Evolutionary conservation across 1,139 yeast genomes (phyloP), one percentile per base, ranked within the genome.

Genomic region (Torulaspora globosa): DNA sequence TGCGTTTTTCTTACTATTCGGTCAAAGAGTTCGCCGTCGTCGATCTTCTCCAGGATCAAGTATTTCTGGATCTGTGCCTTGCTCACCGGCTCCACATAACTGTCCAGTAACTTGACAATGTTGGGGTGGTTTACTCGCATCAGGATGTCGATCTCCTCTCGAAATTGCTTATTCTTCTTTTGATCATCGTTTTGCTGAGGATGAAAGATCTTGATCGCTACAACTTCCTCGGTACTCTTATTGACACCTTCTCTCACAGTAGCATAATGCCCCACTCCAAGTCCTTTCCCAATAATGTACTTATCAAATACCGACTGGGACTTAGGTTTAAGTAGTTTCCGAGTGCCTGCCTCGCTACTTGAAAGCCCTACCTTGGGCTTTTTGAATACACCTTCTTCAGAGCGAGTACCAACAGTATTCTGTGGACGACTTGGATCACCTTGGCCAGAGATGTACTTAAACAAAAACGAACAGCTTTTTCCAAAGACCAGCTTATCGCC

Each of bases 181-280:
- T 69, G 68, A 50, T 76, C 80, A 48, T 78, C 79, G 31, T 70
- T 69, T 51, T 73, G 75, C 48, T 79, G 80, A 0, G 89, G 87
- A 59, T 83, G 84, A 61, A 84, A 83, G n/a, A 84, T 80, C 59
- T 84, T 84, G 3, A 84, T 86, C 0, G 92, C 92, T 34, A 80
- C 84, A 1, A 74, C 65, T 46, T 75, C 75, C 0, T 87, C 87
- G 0, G 81, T 73, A 12, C 67, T 63, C 52, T 80, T 74, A 53
- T 78, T 74, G 18, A 73, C 69, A 2, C 88, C 88, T 53, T 82
- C 87, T 59, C 79, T 81, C 1, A 84, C 94, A 15, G 80, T 78
- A 1, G 92, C 92, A 61, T 84, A 84, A 65, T 83, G 92, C 0
- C 94, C 94, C 3, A 83, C 69, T 0, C 94, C 94, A 23, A 84